A percentile compares a stretch with the other conserved stretches of the same genome.
These are phyloP conservation scores for Euryodendron excelsum DNA, from an alignment of 148 eudicot species.

Conservation along the genomic window DNA sequence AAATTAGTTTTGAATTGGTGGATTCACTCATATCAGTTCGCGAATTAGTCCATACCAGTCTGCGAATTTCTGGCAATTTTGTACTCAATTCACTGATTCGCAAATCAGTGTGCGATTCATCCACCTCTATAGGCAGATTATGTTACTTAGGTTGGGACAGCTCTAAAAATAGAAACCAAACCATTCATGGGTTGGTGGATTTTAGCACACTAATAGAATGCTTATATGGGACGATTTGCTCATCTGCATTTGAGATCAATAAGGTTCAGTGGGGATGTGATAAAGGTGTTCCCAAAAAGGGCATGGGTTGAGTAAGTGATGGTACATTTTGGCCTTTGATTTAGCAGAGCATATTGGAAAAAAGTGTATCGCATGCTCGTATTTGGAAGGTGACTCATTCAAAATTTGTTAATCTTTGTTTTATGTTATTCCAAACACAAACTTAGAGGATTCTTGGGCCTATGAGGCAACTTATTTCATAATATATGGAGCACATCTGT, in stretches of 20 bases:
- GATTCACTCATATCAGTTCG: too few species aligned
- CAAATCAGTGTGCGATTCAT: too few species aligned
- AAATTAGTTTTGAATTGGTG: too few species aligned
- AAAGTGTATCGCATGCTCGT: neutral
- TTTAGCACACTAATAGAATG: neutral
- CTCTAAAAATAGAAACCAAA: too few species aligned
- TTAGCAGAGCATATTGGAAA: neutral
- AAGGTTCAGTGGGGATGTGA: neutral
- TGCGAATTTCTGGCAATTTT: too few species aligned
- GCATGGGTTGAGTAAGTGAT: neutral
- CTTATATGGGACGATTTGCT: neutral
- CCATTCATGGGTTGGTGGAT: neutral
- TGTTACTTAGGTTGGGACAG: too few species aligned
- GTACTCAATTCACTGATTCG: too few species aligned
- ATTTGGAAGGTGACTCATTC: neutral
- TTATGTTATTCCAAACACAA: neutral
- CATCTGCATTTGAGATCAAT: neutral
- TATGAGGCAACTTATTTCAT: neutral
- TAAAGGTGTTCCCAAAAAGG: too few species aligned
- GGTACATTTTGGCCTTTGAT: neutral
- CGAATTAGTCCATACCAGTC: too few species aligned
- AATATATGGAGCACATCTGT: neutral
- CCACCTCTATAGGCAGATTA: too few species aligned
- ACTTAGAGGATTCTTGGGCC: neutral
- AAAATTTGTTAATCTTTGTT: neutral